phyloP scores from a whole-genome alignment of 1,284 basidiomycete genomes.

The Boletellus deceptivus region DNA sequence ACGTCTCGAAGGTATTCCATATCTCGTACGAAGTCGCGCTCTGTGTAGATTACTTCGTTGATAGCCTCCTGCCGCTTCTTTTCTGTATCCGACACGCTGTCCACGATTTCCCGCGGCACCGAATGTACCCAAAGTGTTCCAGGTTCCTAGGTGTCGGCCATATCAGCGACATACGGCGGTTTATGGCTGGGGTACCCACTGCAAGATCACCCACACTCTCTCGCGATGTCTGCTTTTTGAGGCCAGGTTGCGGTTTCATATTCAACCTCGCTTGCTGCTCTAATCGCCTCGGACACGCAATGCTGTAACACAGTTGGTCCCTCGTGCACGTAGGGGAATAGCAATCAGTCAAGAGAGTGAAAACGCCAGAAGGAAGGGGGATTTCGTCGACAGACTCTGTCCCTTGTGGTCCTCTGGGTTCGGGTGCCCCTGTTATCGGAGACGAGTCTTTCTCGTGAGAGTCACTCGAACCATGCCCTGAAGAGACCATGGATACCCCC shows the following conservation, averaged over 20 bases:
- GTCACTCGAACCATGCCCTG: conserved; percentile 42
- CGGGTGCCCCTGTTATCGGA: conserved; percentile 36
- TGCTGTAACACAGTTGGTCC: conserved; percentile 93
- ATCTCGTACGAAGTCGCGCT: conserved; percentile 95
- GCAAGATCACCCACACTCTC: conserved; percentile 83
- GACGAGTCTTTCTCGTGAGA: conserved; percentile 42
- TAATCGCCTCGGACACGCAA: conserved; percentile 90
- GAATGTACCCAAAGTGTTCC: conserved; percentile 97
- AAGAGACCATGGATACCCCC: conserved; percentile 35
- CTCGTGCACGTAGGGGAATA: conserved; percentile 97
- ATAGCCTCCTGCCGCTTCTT: conserved; percentile 98
- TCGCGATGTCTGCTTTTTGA: conserved; percentile 78
- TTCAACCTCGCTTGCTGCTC: conserved; percentile 93
- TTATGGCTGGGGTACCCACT: conserved; percentile 40
- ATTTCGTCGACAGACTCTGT: conserved; percentile 56
- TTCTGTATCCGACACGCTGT: conserved; percentile 89
- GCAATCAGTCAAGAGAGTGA: conserved; percentile 95
- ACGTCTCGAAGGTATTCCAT: conserved; percentile 98
- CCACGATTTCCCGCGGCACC: conserved; percentile 91
- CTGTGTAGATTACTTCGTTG: conserved; percentile 99
- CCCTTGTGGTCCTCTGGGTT: conserved; percentile 41
- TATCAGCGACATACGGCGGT: conserved; percentile 6
- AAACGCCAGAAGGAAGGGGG: conserved; percentile 92
- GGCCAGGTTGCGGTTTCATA: conserved; percentile 89
- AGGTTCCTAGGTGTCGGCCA: conserved; percentile 57